Percentiles rank a stretch among this genome's conserved stretches.
These are phyloP conservation scores for Orbilia brochopaga DNA, from an alignment of 2,329 filamentous ascomycete genomes.

Conservation along the genomic window DNA sequence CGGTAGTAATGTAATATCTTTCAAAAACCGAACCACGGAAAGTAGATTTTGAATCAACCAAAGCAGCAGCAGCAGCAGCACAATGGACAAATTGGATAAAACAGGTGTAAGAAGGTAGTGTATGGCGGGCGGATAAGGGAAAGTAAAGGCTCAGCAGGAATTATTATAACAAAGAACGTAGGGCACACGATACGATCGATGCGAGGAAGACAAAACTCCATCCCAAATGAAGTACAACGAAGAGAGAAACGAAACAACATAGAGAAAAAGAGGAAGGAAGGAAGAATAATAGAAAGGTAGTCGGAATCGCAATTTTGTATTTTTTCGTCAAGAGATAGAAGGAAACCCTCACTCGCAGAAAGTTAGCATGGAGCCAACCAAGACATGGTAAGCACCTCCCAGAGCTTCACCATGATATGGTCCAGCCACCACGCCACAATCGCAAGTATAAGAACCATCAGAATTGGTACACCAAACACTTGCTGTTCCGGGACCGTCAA, in stretches of 20 bases:
- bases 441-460: slow-evolving; percentile 16
- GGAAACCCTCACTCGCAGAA: slow-evolving; percentile 55
- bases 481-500: slow-evolving; percentile 15
- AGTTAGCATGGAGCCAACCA: slow-evolving; percentile 33
- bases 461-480: slow-evolving; percentile 36
- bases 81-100: neutral
- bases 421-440: slow-evolving; percentile 25
- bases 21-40: slow-evolving; percentile 8
- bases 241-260: slow-evolving; percentile 9
- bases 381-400: slow-evolving; percentile 29
- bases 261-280: slow-evolving; percentile 40
- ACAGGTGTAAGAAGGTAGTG: neutral
- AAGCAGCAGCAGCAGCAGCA: neutral
- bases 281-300: slow-evolving; percentile 40
- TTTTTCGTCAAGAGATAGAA: slow-evolving; percentile 39
- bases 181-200: slow-evolving; percentile 48
- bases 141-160: slow-evolving; percentile 12
- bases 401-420: slow-evolving; percentile 27
- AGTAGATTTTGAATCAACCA: slow-evolving; percentile 10
- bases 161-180: slow-evolving; percentile 51
- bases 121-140: neutral
- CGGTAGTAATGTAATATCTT: slow-evolving; percentile 40
- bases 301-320: slow-evolving; percentile 51
- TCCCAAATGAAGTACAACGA: slow-evolving; percentile 27
- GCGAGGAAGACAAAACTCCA: slow-evolving; percentile 52